Percentiles rank a stretch among this genome's conserved stretches.
Conservation (phyloP, 495 filamentous ascomycete species). For the Sordaria brevicollis region DNA sequence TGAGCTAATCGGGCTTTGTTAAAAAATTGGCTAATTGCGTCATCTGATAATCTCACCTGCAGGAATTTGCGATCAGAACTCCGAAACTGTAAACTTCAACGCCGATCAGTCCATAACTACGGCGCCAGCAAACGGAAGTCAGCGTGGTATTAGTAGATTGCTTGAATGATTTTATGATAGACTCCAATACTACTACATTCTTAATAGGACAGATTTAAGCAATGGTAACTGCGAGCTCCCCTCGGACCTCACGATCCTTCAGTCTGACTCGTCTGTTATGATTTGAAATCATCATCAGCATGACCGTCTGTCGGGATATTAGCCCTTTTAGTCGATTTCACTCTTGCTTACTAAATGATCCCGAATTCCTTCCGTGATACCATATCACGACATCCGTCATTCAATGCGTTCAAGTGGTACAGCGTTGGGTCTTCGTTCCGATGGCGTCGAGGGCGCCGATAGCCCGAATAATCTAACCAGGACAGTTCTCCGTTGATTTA, state of each 20-base stretch:
- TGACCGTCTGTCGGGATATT: background rate
- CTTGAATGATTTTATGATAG: no score
- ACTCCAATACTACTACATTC: no score
- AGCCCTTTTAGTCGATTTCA: background rate
- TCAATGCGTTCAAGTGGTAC: background rate
- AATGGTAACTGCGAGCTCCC: background rate
- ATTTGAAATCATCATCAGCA: background rate
- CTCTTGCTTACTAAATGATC: background rate
- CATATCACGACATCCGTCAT: background rate
- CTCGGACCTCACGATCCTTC: background rate
- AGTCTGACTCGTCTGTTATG: background rate
- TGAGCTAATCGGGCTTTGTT: background rate
- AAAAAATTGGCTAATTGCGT: fast-evolving
- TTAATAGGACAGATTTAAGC: no score
- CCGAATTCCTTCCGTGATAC: background rate
- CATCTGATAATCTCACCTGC: background rate
- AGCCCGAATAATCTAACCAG: no score
- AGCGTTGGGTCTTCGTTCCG: no score
- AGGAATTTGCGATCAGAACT: background rate
- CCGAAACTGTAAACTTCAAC: background rate
- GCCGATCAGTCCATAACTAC: background rate
- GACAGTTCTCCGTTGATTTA: no score
- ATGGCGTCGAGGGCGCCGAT: no score
- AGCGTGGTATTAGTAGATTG: no score
- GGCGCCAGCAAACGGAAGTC: no score